Conservation (phyloP, 768 basidiomycete genomes). For the Dentipellis sp. region DNA sequence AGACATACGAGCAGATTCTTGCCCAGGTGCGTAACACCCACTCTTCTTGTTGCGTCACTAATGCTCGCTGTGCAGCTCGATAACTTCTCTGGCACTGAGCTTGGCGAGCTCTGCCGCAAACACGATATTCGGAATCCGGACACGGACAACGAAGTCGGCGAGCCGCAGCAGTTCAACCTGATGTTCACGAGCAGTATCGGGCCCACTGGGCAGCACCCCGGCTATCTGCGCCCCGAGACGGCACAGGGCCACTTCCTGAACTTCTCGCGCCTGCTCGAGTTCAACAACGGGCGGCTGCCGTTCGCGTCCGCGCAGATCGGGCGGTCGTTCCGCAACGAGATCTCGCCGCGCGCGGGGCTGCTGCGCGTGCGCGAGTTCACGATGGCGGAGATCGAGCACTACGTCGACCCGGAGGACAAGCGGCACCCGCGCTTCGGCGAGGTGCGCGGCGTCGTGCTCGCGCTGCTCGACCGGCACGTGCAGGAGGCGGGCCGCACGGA, state of each 20-base stretch:
- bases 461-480: conserved; percentile 75
- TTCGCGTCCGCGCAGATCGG: conserved; percentile 98
- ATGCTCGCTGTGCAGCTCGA: conserved; percentile 53
- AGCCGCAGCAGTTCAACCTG: conserved; percentile 94
- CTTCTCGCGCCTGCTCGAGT: conserved; percentile 92
- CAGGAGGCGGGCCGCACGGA: conserved; percentile 69
- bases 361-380: conserved; percentile 98
- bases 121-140: conserved; percentile 83
- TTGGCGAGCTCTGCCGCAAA: conserved; percentile 79
- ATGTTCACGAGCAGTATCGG: conserved; percentile 99
- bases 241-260: conserved; percentile 99
- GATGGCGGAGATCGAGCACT: conserved; percentile 99
- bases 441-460: conserved; percentile 63
- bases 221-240: conserved; percentile 94
- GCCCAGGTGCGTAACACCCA: conserved; percentile 56
- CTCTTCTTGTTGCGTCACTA: conserved; percentile 4
- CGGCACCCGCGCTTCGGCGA: conserved; percentile 76
- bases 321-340: conserved; percentile 94
- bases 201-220: conserved; percentile 93
- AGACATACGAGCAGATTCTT: conserved; percentile 72
- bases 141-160: conserved; percentile 85
- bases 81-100: conserved; percentile 83
- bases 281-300: conserved; percentile 94
- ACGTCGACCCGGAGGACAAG: conserved; percentile 92
- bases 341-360: conserved; percentile 92